Conservation (phyloP, 495 filamentous ascomycete genomes). For the Geoglossum glabrum region DNA sequence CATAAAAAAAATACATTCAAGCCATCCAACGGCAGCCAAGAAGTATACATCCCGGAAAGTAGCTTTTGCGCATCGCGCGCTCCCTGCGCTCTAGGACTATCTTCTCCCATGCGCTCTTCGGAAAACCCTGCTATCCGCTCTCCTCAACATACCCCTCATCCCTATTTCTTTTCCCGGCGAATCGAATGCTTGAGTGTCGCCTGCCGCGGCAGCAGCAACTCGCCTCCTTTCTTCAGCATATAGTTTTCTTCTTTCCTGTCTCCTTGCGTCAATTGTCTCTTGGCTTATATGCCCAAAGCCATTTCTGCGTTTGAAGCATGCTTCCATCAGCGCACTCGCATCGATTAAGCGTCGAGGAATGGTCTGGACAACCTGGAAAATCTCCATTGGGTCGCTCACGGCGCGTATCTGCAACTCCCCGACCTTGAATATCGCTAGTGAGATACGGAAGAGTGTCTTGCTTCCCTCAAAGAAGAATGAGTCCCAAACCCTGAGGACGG, state of each 20-base stretch:
- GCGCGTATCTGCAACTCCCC: constrained; percentile 65
- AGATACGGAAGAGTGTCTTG: constrained; percentile 85
- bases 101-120: not conserved
- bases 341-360: constrained; percentile 67
- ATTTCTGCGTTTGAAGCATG: constrained; percentile 58
- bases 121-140: not conserved
- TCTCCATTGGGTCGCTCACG: constrained; percentile 80
- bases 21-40: not conserved
- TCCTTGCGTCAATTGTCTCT: constrained; percentile 38
- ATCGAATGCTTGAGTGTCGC: not conserved
- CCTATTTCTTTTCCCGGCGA: not conserved
- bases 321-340: constrained; percentile 58
- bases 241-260: constrained; percentile 34
- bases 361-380: constrained; percentile 87
- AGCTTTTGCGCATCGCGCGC: not conserved
- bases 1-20: not conserved
- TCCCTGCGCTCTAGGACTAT: not conserved
- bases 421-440: constrained; percentile 80
- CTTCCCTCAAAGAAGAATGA: constrained; percentile 89
- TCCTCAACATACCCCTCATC: not conserved
- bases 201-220: not conserved
- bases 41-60: not conserved
- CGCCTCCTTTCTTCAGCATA: constrained; percentile 18
- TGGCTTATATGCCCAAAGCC: constrained; percentile 67
- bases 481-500: constrained; percentile 84